Percentiles rank a stretch among this genome's conserved stretches.
Conservation (phyloP, 192 early-diverging fungal species). For the Backusella sp. region DNA sequence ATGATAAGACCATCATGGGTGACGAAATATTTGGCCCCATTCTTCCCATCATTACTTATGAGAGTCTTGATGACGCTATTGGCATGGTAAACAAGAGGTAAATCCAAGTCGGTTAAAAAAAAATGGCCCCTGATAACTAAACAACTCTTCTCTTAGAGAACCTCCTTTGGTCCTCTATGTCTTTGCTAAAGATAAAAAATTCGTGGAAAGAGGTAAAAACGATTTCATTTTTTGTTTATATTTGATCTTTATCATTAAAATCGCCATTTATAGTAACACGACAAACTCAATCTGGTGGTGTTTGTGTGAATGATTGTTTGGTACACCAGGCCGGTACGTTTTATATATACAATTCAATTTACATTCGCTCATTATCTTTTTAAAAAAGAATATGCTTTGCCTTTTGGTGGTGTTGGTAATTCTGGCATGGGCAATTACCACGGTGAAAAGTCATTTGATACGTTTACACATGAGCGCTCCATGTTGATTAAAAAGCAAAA, state of each 20-base stretch:
- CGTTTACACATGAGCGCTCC: conserved; percentile 76
- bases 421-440: conserved; percentile 89
- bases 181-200: conserved; percentile 54
- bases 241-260: neutral
- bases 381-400: conserved; percentile 42
- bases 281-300: conserved; percentile 73
- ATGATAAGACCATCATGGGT: conserved; percentile 63
- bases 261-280: conserved; percentile 45
- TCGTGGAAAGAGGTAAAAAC: conserved; percentile 48
- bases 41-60: conserved; percentile 72
- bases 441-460: conserved; percentile 72
- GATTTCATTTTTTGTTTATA: no score
- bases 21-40: conserved; percentile 94
- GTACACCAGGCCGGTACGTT: conserved; percentile 62
- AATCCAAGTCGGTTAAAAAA: no score
- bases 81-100: conserved; percentile 52
- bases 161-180: conserved; percentile 82
- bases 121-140: neutral
- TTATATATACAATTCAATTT: neutral
- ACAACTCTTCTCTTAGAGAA: conserved; percentile 35
- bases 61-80: conserved; percentile 64
- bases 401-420: conserved; percentile 85
- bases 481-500: conserved; percentile 47
- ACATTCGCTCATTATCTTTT: neutral
- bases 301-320: conserved; percentile 77